A percentile compares a stretch with the other conserved stretches of the same genome.
phyloP scores from a whole-genome alignment of 164 flowering plant genomes.

The Aristolochia fimbriata region DNA sequence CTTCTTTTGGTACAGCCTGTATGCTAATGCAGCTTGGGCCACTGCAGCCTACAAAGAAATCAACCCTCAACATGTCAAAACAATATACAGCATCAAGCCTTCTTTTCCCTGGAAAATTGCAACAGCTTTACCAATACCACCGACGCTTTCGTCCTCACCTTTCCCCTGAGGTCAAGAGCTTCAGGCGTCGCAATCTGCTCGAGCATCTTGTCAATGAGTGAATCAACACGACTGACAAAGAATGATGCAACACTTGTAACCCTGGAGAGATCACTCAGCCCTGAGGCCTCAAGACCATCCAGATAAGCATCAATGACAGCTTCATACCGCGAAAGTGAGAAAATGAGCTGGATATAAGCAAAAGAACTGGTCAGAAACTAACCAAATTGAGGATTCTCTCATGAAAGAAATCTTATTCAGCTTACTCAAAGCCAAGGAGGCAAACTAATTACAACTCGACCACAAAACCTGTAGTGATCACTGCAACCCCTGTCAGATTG shows the following conservation, averaged over 20 bases:
- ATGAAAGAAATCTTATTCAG: too few relatives aligned
- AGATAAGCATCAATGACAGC: constrained; percentile 97
- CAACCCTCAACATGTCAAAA: background rate
- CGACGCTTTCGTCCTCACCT: constrained; percentile 32
- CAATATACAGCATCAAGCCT: background rate
- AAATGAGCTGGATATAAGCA: constrained; percentile 63
- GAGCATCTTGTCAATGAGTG: constrained; percentile 89
- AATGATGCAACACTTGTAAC: constrained; percentile 99
- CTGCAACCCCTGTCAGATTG: too few relatives aligned
- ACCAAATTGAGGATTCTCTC: background rate
- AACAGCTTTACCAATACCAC: too few relatives aligned
- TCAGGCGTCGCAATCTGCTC: constrained; percentile 92
- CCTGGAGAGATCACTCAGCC: constrained; percentile 74
- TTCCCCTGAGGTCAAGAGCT: constrained; percentile 91
- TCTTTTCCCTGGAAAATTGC: background rate
- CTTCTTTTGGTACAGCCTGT: constrained; percentile 88
- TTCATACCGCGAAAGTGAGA: constrained; percentile 89
- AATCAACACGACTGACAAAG: constrained; percentile 96
- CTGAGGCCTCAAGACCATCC: constrained; percentile 97
- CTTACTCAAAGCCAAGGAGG: too few relatives aligned
- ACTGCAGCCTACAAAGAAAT: constrained; percentile 72
- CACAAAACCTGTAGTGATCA: too few relatives aligned
- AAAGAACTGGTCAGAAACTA: background rate
- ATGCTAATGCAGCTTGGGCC: constrained; percentile 96
- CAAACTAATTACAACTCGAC: too few relatives aligned